A percentile compares a stretch with the other conserved stretches of the same genome.
phyloP scores from a whole-genome alignment of 768 basidiomycete species.

The Wakefieldia striispora region DNA sequence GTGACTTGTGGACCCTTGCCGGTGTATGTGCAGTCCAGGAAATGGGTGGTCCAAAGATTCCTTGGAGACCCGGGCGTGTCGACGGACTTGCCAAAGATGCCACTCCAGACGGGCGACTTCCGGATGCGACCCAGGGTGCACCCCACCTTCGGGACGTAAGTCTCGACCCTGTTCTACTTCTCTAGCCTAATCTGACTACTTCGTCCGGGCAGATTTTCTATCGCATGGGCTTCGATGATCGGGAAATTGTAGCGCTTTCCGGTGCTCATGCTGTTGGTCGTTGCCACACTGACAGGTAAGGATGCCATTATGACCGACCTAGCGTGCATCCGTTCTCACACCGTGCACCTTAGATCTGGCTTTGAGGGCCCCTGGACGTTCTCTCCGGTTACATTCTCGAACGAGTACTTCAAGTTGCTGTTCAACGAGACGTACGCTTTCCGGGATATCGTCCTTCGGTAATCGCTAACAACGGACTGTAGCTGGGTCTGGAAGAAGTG shows the following conservation, averaged over 20 bases:
- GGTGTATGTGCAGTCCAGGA: conserved; percentile 93
- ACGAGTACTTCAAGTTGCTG: conserved; percentile 84
- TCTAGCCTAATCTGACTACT: background rate
- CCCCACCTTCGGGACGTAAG: conserved; percentile 80
- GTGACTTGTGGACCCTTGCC: conserved; percentile 94
- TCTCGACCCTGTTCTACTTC: background rate
- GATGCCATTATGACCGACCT: background rate
- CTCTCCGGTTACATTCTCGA: conserved; percentile 84
- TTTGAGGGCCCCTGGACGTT: conserved; percentile 95
- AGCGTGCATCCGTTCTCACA: background rate
- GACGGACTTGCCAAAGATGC: conserved; percentile 75
- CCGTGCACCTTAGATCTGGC: conserved; percentile 49
- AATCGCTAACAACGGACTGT: conserved; percentile 1
- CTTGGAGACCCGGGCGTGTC: conserved; percentile 91
- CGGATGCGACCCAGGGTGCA: conserved; percentile 80
- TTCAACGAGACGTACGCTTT: conserved; percentile 72
- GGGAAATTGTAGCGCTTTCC: conserved; percentile 92
- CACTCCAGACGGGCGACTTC: conserved; percentile 87
- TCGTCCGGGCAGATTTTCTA: conserved; percentile 52
- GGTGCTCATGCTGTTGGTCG: conserved; percentile 96
- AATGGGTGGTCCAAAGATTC: conserved; percentile 88
- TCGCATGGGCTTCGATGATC: conserved; percentile 91
- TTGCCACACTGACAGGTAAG: conserved; percentile 79
- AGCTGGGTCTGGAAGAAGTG: conserved; percentile 96
- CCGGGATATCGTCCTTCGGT: background rate